Evolutionary conservation across 176 grass and related monocot species (phyloP).

Genomic region (Aegilops sharonensis): DNA sequence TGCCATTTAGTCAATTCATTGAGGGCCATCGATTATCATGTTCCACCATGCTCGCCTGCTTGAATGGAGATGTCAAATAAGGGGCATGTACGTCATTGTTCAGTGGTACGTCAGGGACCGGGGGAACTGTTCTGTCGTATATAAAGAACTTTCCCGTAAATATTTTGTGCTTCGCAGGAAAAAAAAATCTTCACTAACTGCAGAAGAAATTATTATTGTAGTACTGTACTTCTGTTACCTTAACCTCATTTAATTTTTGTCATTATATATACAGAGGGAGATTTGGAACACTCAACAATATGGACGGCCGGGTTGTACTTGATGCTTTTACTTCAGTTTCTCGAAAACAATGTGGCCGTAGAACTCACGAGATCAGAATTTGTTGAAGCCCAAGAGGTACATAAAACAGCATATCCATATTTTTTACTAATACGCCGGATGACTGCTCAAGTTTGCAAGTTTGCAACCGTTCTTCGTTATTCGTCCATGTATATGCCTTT

Average conservation of each 20-base stretch:
- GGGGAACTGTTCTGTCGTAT: not conserved
- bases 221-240: not conserved
- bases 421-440: constrained; percentile 4
- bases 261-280: constrained; percentile 58
- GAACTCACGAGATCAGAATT: constrained; percentile 95
- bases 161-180: not conserved
- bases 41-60: not conserved
- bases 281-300: constrained; percentile 83
- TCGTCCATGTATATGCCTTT: not conserved
- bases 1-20: not conserved
- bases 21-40: not conserved
- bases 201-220: not conserved
- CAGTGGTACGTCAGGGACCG: not conserved
- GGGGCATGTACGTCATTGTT: not conserved
- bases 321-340: constrained; percentile 88
- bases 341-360: constrained; percentile 88
- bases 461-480: constrained; percentile 1
- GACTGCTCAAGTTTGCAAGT: not conserved
- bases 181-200: not conserved
- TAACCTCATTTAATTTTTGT: constrained; percentile 4
- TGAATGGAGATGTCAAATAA: not conserved
- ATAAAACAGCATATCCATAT: constrained; percentile 7
- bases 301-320: constrained; percentile 86
- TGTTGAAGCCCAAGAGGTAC: constrained; percentile 95
- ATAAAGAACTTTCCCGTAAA: not conserved